Percentiles rank a stretch among this genome's conserved stretches.
These are phyloP conservation scores for Endoconidiophora polonica DNA, from an alignment of 2,329 filamentous ascomycete species.

Conservation along the genomic window DNA sequence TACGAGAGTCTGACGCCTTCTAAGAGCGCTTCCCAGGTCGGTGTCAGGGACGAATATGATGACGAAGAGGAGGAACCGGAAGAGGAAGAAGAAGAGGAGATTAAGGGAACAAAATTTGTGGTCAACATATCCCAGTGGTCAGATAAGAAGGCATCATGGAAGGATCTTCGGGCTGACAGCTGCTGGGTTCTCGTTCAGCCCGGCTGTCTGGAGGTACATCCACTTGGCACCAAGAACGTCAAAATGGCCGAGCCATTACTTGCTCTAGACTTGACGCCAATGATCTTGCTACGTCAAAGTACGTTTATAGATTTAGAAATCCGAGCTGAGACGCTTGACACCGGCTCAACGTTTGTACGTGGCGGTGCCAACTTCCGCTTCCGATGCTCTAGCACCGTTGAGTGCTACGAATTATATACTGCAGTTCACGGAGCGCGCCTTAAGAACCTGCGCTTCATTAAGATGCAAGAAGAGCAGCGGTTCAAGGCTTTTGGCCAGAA, in stretches of 20 bases:
- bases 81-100: conserved; percentile 21
- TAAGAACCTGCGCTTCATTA: conserved; percentile 77
- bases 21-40: conserved; percentile 63
- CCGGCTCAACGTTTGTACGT: conserved; percentile 49
- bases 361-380: conserved; percentile 72
- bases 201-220: conserved; percentile 41
- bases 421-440: conserved; percentile 79
- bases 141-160: conserved; percentile 42
- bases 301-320: conserved; percentile 90
- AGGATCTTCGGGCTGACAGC: conserved; percentile 34
- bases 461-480: conserved; percentile 46
- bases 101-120: conserved; percentile 29
- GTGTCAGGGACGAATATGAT: conserved; percentile 20
- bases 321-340: conserved; percentile 61
- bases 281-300: conserved; percentile 78
- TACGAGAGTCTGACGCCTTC: conserved; percentile 57
- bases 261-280: conserved; percentile 73
- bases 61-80: neutral
- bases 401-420: conserved; percentile 68
- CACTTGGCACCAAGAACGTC: conserved; percentile 23
- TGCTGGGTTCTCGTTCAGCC: conserved; percentile 40
- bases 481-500: conserved; percentile 54
- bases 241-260: conserved; percentile 31
- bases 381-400: conserved; percentile 57
- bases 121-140: conserved; percentile 47